phyloP scores from a whole-genome alignment of 139 green algal species.

The Chlamydomonas schloesseri region DNA sequence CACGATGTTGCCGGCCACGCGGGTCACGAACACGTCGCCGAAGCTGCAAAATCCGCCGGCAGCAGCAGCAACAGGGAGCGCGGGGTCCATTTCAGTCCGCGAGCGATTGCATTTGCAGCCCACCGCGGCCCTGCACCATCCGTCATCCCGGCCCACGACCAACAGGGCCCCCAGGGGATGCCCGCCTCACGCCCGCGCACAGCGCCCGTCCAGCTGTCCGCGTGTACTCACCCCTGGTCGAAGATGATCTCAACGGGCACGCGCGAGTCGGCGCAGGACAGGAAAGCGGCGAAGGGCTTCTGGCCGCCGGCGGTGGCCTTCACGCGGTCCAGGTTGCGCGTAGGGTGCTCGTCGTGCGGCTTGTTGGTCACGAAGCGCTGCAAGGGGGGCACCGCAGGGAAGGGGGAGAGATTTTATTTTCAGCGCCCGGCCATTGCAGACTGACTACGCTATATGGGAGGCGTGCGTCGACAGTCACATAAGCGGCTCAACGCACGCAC shows the following conservation, averaged over 20 bases:
- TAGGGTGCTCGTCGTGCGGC: neutral
- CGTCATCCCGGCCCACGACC: neutral
- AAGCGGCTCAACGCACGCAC: neutral
- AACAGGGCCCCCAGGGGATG: neutral
- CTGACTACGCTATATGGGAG: neutral
- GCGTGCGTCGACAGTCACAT: neutral
- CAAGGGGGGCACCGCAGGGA: neutral
- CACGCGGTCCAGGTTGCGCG: neutral
- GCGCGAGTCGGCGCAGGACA: conserved; percentile 4
- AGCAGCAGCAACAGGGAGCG: neutral
- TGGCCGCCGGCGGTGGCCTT: conserved; percentile 2
- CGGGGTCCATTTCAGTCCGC: neutral
- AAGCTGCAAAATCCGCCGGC: neutral
- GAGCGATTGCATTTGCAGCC: neutral
- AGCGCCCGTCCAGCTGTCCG: neutral
- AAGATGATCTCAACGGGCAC: neutral
- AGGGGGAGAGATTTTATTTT: neutral
- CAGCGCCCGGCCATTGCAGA: neutral
- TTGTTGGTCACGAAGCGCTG: conserved; percentile 4
- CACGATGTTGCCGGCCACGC: conserved; percentile 1
- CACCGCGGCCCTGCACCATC: neutral
- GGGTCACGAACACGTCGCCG: neutral
- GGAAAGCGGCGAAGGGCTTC: neutral
- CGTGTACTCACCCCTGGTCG: neutral
- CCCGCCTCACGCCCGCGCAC: neutral